phyloP scores from a whole-genome alignment of 164 flowering plant species.

The Tetrastigma voinierianum region DNA sequence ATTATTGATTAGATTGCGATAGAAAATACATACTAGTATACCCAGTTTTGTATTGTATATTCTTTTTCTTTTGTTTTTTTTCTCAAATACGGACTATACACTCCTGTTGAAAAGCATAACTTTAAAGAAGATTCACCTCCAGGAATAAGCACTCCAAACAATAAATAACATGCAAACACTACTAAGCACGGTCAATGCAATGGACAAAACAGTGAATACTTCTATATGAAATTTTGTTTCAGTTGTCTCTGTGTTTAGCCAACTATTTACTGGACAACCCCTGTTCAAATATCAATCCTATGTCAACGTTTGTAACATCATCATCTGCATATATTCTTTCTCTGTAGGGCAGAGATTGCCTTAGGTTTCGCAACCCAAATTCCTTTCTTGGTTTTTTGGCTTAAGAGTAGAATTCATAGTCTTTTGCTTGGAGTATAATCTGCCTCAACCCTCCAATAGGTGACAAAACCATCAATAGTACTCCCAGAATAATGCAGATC shows the following conservation, averaged over 20 bases:
- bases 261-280: too few species aligned
- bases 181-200: not conserved
- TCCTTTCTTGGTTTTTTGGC: not conserved
- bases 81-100: too few species aligned
- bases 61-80: too few species aligned
- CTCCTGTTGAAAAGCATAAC: too few species aligned
- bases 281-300: too few species aligned
- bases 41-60: too few species aligned
- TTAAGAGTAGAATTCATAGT: conserved; percentile 39
- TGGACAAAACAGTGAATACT: not conserved
- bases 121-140: too few species aligned
- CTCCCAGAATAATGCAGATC: conserved; percentile 44
- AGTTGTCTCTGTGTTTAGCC: not conserved
- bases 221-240: not conserved
- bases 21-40: too few species aligned
- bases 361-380: not conserved
- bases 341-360: too few species aligned
- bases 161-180: not conserved
- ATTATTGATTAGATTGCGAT: too few species aligned
- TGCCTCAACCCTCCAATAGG: conserved; percentile 53
- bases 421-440: conserved; percentile 40
- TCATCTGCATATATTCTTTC: too few species aligned
- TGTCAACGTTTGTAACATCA: too few species aligned
- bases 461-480: conserved; percentile 32
- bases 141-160: not conserved